Percentiles rank a stretch among this genome's conserved stretches.
Evolutionary conservation across 2,329 filamentous ascomycete species (phyloP).

Genomic region (Fusarium bulbicola): DNA sequence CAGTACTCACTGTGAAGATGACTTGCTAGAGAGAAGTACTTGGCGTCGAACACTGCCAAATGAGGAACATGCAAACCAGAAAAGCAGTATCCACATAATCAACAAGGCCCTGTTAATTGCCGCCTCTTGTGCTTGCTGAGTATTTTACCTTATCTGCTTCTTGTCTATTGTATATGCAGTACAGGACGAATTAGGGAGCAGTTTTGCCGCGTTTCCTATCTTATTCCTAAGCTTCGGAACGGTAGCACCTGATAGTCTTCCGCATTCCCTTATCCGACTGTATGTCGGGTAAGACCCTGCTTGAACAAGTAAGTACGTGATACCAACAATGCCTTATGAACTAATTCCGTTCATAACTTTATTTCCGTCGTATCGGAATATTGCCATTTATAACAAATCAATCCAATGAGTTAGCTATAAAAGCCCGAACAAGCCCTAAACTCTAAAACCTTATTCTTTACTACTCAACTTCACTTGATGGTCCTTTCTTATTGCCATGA

Average conservation of each 20-base stretch:
- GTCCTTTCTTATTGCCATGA: not conserved
- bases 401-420: not conserved
- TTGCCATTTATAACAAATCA: not conserved
- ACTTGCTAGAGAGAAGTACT: not conserved
- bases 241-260: not conserved
- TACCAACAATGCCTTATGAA: not conserved
- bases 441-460: not conserved
- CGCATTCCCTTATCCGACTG: not conserved
- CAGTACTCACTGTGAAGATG: not conserved
- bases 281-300: not conserved
- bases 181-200: not conserved
- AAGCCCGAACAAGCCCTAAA: rapidly evolving
- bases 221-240: not conserved
- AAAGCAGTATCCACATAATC: not conserved
- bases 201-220: not conserved
- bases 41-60: not conserved
- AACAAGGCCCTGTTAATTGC: not conserved
- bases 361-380: not conserved
- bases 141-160: not conserved
- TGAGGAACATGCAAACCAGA: not conserved
- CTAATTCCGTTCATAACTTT: not conserved
- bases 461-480: not conserved
- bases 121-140: not conserved
- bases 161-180: not conserved
- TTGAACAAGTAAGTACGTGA: rapidly evolving